Percentiles rank a stretch among this genome's conserved stretches.
phyloP scores from a whole-genome alignment of 2,329 filamentous ascomycete species.

The Sporothrix schenckii region DNA sequence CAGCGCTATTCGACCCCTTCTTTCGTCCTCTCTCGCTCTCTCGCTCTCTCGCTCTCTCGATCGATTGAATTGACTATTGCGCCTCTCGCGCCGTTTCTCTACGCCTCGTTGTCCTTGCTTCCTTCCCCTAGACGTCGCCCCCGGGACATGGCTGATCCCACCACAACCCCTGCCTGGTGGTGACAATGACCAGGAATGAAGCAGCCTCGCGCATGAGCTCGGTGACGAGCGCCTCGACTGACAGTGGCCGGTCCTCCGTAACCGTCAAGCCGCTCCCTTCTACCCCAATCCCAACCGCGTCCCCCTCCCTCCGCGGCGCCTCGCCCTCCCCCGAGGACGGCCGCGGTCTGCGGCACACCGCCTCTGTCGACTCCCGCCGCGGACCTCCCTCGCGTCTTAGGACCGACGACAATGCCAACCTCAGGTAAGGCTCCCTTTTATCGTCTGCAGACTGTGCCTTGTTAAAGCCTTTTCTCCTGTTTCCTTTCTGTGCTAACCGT shows the following conservation, averaged over 20 bases:
- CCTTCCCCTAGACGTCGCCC: constrained; percentile 4
- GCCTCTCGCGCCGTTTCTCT: not conserved
- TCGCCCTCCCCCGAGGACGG: constrained; percentile 8
- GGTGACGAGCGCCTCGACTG: constrained; percentile 65
- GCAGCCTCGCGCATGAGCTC: constrained; percentile 66
- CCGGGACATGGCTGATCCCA: constrained; percentile 35
- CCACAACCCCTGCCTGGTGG: constrained; percentile 38
- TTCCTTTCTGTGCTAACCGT: constrained; percentile 29
- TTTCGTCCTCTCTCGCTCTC: not conserved
- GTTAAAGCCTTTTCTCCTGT: too few species aligned
- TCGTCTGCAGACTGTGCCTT: too few species aligned
- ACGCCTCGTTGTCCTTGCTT: not conserved
- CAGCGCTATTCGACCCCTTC: not conserved
- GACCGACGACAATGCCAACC: constrained; percentile 51
- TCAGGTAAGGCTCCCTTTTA: not conserved
- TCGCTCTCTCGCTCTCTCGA: too few species aligned
- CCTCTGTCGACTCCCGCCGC: constrained; percentile 39
- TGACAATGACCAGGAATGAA: constrained; percentile 70
- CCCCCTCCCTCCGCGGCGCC: constrained; percentile 24
- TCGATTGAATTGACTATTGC: not conserved
- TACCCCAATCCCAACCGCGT: constrained; percentile 23
- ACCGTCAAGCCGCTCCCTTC: constrained; percentile 56
- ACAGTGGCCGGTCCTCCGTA: constrained; percentile 67
- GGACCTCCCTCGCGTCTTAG: constrained; percentile 56
- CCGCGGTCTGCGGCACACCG: constrained; percentile 30